A percentile compares a stretch with the other conserved stretches of the same genome.
These are phyloP conservation scores for Starmera dryadoides DNA, from an alignment of 805 yeast genomes.

Conservation along the genomic window DNA sequence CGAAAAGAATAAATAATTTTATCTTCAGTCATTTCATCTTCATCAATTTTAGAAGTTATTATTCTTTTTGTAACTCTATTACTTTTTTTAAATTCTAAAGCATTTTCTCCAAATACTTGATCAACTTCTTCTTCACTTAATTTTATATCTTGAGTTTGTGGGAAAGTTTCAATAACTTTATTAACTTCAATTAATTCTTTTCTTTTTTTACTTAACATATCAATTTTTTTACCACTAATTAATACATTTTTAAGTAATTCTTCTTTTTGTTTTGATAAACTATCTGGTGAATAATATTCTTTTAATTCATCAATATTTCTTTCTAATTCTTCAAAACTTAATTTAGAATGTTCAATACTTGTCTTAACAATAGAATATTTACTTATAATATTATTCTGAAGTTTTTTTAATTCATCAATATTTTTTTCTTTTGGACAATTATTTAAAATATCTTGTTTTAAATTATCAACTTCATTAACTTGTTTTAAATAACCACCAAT, in stretches of 20 bases:
- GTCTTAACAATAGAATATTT: constrained; percentile 5
- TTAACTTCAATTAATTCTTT: constrained; percentile 12
- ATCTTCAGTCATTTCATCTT: neutral
- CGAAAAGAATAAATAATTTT: constrained; percentile 1
- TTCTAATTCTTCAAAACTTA: constrained; percentile 2
- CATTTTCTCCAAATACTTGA: constrained; percentile 8
- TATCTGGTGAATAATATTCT: constrained; percentile 2
- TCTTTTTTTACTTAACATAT: constrained; percentile 9
- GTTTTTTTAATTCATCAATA: constrained; percentile 1
- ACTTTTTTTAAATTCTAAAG: constrained; percentile 2
- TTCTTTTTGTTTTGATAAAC: constrained; percentile 3
- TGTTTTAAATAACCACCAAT: neutral
- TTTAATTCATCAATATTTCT: constrained; percentile 3
- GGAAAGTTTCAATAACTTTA: constrained; percentile 5
- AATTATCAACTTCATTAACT: neutral
- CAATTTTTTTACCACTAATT: constrained; percentile 8
- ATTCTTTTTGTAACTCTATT: neutral
- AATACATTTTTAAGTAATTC: constrained; percentile 6
- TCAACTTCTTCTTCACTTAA: constrained; percentile 9
- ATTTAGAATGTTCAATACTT: constrained; percentile 8
- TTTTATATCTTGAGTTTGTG: neutral
- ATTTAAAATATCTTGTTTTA: constrained; percentile 1
- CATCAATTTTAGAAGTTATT: neutral
- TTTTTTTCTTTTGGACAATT: neutral
- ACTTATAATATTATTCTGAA: constrained; percentile 4